phyloP scores from a whole-genome alignment of 1,139 yeast genomes.

The Debaryomyces psychrophilus region DNA sequence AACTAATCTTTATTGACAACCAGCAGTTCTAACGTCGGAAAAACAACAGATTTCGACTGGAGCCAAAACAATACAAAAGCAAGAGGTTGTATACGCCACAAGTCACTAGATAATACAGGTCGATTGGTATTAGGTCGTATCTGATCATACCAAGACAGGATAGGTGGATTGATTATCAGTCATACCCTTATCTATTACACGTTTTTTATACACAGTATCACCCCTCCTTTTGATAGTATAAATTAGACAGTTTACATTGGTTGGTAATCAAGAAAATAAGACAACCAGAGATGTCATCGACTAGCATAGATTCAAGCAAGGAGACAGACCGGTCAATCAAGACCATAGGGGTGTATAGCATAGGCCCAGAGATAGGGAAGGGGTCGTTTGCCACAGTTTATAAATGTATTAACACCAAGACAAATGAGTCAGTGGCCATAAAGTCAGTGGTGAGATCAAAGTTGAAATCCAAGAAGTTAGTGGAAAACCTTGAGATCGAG shows the following conservation, averaged over 20 bases:
- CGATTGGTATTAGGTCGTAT: background rate
- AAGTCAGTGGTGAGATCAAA: conserved; percentile 85
- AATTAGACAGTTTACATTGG: background rate
- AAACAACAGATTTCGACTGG: background rate
- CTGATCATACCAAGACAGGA: background rate
- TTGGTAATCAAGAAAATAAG: background rate
- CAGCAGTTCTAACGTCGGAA: background rate
- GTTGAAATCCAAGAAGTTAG: conserved; percentile 78
- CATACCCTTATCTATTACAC: conserved; percentile 8
- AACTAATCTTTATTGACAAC: background rate
- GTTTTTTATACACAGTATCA: conserved; percentile 5
- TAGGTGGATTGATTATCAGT: conserved; percentile 2
- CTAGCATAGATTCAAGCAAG: conserved; percentile 5
- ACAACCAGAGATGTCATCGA: conserved; percentile 2
- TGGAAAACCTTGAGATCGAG: conserved; percentile 90
- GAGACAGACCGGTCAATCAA: conserved; percentile 1
- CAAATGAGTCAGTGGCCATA: conserved; percentile 73
- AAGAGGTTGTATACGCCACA: background rate
- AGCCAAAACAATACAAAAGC: background rate
- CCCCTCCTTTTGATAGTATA: conserved; percentile 9
- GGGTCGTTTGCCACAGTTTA: conserved; percentile 56
- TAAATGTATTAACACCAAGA: conserved; percentile 45
- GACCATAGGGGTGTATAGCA: conserved; percentile 35
- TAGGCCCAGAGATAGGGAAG: conserved; percentile 54
- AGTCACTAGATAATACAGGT: background rate